Conservation (phyloP, 345 rosid species). For the Populus simonii region DNA sequence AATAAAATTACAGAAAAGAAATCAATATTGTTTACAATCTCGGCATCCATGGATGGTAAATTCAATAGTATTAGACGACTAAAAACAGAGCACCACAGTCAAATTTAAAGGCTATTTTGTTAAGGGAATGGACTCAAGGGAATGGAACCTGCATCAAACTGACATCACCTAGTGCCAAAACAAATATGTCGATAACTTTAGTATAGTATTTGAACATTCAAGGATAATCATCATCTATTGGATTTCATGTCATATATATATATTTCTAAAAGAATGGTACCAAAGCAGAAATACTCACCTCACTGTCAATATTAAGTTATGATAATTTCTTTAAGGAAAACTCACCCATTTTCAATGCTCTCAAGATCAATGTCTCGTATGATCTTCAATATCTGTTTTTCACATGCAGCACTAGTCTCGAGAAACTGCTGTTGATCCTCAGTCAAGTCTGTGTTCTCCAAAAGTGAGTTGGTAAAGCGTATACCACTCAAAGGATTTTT, state of each 20-base stretch:
- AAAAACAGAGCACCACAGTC: background rate
- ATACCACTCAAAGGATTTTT: conserved; percentile 79
- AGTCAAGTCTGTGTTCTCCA: conserved; percentile 64
- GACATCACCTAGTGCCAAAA: conserved; percentile 2
- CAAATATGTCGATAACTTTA: background rate
- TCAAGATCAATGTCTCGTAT: conserved; percentile 61
- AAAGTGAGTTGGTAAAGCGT: conserved; percentile 65
- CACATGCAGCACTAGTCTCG: conserved; percentile 82
- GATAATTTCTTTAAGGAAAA: conserved; percentile 5
- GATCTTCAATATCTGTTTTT: conserved; percentile 75
- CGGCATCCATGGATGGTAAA: background rate
- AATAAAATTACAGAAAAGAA: background rate
- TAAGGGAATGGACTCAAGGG: background rate
- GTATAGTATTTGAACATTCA: background rate
- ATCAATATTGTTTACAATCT: background rate
- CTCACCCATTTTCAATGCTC: conserved; percentile 78
- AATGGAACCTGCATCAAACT: background rate
- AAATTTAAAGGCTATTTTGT: background rate
- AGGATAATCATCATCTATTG: too few species aligned
- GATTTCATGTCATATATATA: background rate
- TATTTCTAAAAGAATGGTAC: background rate
- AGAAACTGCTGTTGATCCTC: conserved; percentile 88
- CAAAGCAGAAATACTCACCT: background rate
- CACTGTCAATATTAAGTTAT: background rate
- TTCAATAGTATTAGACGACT: background rate